Percentiles rank a stretch among this genome's conserved stretches.
These are phyloP conservation scores for Nemania sp. DNA, from an alignment of 2,329 filamentous ascomycete genomes.

Conservation along the genomic window DNA sequence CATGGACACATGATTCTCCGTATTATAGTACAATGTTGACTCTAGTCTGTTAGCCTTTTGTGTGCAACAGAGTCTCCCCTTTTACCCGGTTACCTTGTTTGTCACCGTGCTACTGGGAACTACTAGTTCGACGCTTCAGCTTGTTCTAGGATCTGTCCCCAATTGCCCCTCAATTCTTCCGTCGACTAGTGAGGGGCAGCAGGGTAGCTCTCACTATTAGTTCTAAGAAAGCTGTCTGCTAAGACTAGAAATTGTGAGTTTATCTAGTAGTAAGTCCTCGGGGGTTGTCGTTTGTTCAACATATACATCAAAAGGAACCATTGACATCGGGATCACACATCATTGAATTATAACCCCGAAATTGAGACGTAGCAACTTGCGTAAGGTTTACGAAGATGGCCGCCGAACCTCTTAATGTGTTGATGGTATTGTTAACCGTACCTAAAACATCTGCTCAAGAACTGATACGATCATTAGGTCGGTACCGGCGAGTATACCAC, in stretches of 20 bases:
- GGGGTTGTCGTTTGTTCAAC: background rate
- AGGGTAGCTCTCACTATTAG: slow-evolving; percentile 36
- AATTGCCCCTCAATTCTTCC: slow-evolving; percentile 56
- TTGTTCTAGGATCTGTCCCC: slow-evolving; percentile 31
- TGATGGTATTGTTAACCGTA: slow-evolving; percentile 67
- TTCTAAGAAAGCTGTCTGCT: slow-evolving; percentile 24
- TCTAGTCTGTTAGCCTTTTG: background rate
- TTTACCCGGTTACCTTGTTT: slow-evolving; percentile 30
- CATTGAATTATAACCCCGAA: background rate
- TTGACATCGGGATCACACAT: background rate
- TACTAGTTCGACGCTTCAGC: slow-evolving; percentile 1
- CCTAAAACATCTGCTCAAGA: slow-evolving; percentile 15
- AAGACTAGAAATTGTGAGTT: background rate
- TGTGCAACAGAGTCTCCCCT: background rate
- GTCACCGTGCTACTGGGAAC: slow-evolving; percentile 4
- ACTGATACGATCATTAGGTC: slow-evolving; percentile 62
- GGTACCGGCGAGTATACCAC: slow-evolving; percentile 98
- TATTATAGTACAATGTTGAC: slow-evolving; percentile 4
- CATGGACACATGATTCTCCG: slow-evolving; percentile 40
- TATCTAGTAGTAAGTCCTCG: background rate
- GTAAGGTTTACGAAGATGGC: slow-evolving; percentile 27
- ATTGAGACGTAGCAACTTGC: background rate
- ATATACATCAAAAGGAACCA: background rate
- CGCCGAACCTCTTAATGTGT: slow-evolving; percentile 67
- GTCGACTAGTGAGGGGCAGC: slow-evolving; percentile 42